Conservation (phyloP, 257 asterid genomes). For the Perilla frutescens region DNA sequence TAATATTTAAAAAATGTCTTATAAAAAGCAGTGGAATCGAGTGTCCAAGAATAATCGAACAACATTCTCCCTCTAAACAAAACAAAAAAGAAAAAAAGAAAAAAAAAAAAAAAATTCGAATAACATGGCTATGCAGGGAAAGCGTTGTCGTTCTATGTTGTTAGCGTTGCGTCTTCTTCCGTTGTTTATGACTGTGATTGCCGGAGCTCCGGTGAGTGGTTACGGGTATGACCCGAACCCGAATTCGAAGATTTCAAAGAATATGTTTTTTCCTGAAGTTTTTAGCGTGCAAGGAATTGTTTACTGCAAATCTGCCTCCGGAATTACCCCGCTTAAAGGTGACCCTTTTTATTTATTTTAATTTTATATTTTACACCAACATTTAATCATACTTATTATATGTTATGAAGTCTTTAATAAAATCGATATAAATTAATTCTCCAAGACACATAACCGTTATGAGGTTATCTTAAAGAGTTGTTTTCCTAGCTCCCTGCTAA, state of each 20-base stretch:
- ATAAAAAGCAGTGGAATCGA: constrained; percentile 12
- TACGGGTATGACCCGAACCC: constrained; percentile 42
- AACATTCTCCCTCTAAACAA: too few relatives aligned
- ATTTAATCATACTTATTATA: too few relatives aligned
- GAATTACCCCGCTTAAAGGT: constrained; percentile 61
- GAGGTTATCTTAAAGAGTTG: too few relatives aligned
- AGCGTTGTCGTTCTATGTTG: neutral
- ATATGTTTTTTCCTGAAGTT: constrained; percentile 31
- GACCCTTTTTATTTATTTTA: neutral
- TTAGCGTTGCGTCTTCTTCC: constrained; percentile 30
- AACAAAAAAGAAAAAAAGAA: too few relatives aligned
- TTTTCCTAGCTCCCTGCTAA: too few relatives aligned
- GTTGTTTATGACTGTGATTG: constrained; percentile 3
- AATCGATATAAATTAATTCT: too few relatives aligned
- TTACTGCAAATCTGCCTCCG: constrained; percentile 52
- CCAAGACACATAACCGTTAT: too few relatives aligned
- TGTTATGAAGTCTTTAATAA: too few relatives aligned
- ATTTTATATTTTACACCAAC: neutral
- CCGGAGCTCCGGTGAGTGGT: constrained; percentile 39
- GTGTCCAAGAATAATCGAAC: neutral
- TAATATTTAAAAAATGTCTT: neutral
- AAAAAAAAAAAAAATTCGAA: neutral
- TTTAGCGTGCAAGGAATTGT: constrained; percentile 58
- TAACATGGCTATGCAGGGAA: constrained; percentile 32
- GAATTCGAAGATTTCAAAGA: neutral